phyloP scores from a whole-genome alignment of 2,329 filamentous ascomycete species.

The Hypoxylon sp. region DNA sequence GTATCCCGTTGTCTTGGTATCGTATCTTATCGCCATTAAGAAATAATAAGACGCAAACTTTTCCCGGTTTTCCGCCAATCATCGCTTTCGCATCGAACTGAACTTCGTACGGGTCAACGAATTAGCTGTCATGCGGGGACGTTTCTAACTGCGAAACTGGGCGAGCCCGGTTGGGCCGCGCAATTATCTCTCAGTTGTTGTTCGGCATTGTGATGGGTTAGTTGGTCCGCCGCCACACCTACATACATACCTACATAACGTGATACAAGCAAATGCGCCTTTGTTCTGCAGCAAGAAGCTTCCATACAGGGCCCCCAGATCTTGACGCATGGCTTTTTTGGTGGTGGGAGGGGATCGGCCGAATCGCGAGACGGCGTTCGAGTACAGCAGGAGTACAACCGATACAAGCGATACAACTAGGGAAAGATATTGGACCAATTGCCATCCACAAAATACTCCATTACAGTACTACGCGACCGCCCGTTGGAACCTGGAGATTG shows the following conservation, averaged over 20 bases:
- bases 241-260: slow-evolving; percentile 3
- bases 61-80: slow-evolving; percentile 8
- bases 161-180: slow-evolving; percentile 14
- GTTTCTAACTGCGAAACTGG: slow-evolving; percentile 3
- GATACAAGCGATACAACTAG: slow-evolving; percentile 5
- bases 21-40: slow-evolving; percentile 32
- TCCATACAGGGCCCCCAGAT: slow-evolving; percentile 34
- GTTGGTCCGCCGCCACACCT: slow-evolving; percentile 11
- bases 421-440: slow-evolving; percentile 24
- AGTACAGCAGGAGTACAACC: slow-evolving; percentile 13
- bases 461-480: slow-evolving; percentile 25
- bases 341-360: slow-evolving; percentile 38
- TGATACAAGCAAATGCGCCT: slow-evolving; percentile 37
- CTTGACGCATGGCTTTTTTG: slow-evolving; percentile 34
- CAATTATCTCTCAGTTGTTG: slow-evolving; percentile 17
- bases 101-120: slow-evolving; percentile 26
- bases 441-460: slow-evolving; percentile 15
- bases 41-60: slow-evolving; percentile 15
- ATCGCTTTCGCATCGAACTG: not conserved
- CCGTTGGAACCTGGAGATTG: slow-evolving; percentile 40
- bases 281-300: slow-evolving; percentile 39
- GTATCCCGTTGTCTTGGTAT: slow-evolving; percentile 9
- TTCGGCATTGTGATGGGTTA: slow-evolving; percentile 19
- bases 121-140: slow-evolving; percentile 14
- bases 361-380: slow-evolving; percentile 30